Percentiles rank a stretch among this genome's conserved stretches.
These are phyloP conservation scores for Entomortierella lignicola DNA, from an alignment of 192 early-diverging fungal genomes.

Conservation along the genomic window DNA sequence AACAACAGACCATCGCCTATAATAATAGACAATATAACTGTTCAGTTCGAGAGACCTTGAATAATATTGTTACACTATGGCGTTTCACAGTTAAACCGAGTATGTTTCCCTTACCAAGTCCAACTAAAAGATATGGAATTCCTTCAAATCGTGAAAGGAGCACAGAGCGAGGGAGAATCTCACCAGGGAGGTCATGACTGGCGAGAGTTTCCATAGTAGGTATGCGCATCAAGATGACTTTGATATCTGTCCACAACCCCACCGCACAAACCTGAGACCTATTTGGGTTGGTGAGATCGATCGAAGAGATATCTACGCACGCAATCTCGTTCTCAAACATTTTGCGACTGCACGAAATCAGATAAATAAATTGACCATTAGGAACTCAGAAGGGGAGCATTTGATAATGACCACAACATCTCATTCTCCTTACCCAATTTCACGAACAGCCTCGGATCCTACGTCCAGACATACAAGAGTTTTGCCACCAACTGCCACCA, in stretches of 20 bases:
- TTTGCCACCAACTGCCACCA: slow-evolving; percentile 67
- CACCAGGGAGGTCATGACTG: slow-evolving; percentile 60
- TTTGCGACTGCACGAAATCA: slow-evolving; percentile 54
- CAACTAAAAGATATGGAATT: slow-evolving; percentile 78
- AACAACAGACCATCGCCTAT: slow-evolving; percentile 85
- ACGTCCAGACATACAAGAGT: slow-evolving; percentile 71
- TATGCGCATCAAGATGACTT: slow-evolving; percentile 69
- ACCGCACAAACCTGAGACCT: slow-evolving; percentile 67
- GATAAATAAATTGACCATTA: no score
- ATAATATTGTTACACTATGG: not conserved
- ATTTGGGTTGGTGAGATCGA: slow-evolving; percentile 31
- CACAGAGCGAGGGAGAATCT: slow-evolving; percentile 76
- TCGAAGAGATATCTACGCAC: slow-evolving; percentile 75
- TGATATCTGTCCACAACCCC: slow-evolving; percentile 79
- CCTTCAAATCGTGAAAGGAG: slow-evolving; percentile 72
- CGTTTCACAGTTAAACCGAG: not conserved
- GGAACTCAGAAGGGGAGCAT: no score
- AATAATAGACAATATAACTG: not conserved
- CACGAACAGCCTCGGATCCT: slow-evolving; percentile 40
- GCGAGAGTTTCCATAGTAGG: slow-evolving; percentile 63
- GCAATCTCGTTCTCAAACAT: slow-evolving; percentile 76
- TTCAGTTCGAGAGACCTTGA: not conserved
- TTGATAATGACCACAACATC: no score
- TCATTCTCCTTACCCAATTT: slow-evolving; percentile 54
- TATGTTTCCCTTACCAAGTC: slow-evolving; percentile 65